Percentiles rank a stretch among this genome's conserved stretches.
Evolutionary conservation across 768 basidiomycete genomes (phyloP).

Genomic region (Daedalea quercina): DNA sequence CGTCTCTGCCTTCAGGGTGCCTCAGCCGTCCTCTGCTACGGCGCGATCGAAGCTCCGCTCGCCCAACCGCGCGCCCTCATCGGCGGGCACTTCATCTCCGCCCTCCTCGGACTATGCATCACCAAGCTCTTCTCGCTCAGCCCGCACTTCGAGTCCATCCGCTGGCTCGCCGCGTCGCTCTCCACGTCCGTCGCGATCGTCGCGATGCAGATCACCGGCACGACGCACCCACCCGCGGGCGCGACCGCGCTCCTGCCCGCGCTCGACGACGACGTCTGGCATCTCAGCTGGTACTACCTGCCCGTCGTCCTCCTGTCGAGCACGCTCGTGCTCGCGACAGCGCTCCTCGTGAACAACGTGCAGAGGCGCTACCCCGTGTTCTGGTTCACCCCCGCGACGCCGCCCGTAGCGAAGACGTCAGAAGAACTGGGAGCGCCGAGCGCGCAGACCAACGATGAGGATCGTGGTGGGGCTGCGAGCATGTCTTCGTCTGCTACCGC

Average conservation of each 20-base stretch:
- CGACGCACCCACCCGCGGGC: constrained; percentile 51
- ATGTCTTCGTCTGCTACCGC: no score
- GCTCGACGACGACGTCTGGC: constrained; percentile 32
- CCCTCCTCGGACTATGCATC: constrained; percentile 41
- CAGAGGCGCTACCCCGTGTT: constrained; percentile 43
- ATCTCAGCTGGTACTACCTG: constrained; percentile 38
- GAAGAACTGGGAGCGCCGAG: background rate
- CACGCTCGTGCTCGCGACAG: constrained; percentile 35
- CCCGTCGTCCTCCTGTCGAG: constrained; percentile 45
- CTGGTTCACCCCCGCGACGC: constrained; percentile 32
- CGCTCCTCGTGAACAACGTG: constrained; percentile 44
- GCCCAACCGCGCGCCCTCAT: constrained; percentile 47
- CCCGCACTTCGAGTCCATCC: constrained; percentile 35
- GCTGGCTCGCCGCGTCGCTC: constrained; percentile 44
- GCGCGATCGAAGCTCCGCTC: constrained; percentile 43
- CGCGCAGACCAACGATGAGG: background rate
- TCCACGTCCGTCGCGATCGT: constrained; percentile 30
- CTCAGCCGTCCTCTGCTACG: constrained; percentile 49
- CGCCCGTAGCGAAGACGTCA: background rate
- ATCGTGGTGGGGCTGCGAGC: no score
- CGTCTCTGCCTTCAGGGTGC: constrained; percentile 34
- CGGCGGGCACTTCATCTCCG: constrained; percentile 45
- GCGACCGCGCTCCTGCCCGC: constrained; percentile 49
- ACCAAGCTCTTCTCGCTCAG: constrained; percentile 45
- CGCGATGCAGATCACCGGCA: constrained; percentile 45